Evolutionary conservation across 768 basidiomycete genomes (phyloP), one percentile per base, ranked within the genome.

Genomic region (Dacryopinax spathularia): DNA sequence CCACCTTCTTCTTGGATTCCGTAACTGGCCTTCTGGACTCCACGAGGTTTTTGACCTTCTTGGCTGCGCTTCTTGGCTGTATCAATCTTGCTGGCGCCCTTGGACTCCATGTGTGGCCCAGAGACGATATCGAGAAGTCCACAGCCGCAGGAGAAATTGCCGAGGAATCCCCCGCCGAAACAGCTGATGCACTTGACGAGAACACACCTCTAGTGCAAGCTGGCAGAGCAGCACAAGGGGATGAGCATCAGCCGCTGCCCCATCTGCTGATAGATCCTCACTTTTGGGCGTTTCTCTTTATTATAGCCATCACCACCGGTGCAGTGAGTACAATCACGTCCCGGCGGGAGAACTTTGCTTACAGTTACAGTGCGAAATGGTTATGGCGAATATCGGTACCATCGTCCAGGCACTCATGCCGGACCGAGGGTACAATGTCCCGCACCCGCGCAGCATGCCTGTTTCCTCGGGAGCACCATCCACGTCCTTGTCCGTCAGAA

Each of bases 331-430:
- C 60, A 35, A 36, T 66, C 27, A 2, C 5, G 34, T 34, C 34
- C 20, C 34, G 35, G 27, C 29, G 20, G 31, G n/a, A 22, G 33
- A 22, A 2, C n/a, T 16, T 36, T 25, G 20, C 15, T 36, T 33
- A 39, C 16, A 44, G n/a, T 37, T 25, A 18, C 36, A 69, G 68
- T 62, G 68, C 27, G 68, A 69, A 63, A 69, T 69, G 69, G 61
- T 91, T 22, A 84, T 91, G 20, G 85, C 88, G 20, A 91, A 89
- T 69, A 84, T 91, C 56, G 89, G 88, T 35, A 83, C 86, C 1
- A 86, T 91, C 60, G 80, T 86, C 15, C 73, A 85, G 2, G 84
- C 89, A 15, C 79, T 89, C 9, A 56, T 56, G 48, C 48, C 48
- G 31, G 25, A 56, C 18, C 48, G 25, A 10, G 5, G 7, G 13